Conservation (phyloP, 2,329 filamentous ascomycete genomes). For the Coccinonectria pachysandricola region DNA sequence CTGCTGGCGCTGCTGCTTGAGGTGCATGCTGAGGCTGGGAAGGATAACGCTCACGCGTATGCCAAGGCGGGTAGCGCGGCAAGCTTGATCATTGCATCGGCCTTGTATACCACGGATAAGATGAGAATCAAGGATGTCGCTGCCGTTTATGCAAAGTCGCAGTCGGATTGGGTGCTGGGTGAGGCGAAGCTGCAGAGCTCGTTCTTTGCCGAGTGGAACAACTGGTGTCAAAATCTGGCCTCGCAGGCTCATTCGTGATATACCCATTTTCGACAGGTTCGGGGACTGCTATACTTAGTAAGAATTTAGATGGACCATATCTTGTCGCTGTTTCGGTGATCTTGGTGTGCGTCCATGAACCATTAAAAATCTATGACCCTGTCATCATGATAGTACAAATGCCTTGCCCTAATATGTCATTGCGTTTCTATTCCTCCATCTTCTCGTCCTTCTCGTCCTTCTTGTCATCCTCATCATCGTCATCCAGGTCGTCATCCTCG, state of each 20-base stretch:
- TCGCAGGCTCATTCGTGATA: constrained; percentile 21
- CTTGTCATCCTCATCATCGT: constrained; percentile 58
- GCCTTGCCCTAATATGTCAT: constrained; percentile 9
- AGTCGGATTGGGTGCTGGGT: constrained; percentile 46
- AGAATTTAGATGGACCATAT: constrained; percentile 1
- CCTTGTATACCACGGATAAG: constrained; percentile 46
- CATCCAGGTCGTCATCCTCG: constrained; percentile 73
- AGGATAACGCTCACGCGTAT: constrained; percentile 59
- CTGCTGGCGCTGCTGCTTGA: constrained; percentile 49
- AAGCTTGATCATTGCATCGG: constrained; percentile 55
- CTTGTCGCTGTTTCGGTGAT: constrained; percentile 3
- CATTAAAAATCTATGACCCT: constrained; percentile 26
- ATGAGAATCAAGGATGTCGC: constrained; percentile 44
- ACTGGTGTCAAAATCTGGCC: constrained; percentile 53
- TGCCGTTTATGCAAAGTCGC: constrained; percentile 53
- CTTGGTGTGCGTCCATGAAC: constrained; percentile 16
- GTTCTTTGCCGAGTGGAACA: constrained; percentile 64
- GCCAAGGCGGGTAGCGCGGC: constrained; percentile 64
- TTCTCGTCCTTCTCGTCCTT: constrained; percentile 57
- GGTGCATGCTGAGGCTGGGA: constrained; percentile 58
- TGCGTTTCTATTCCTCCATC: constrained; percentile 69
- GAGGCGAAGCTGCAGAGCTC: constrained; percentile 50
- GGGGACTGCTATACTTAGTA: too few species aligned
- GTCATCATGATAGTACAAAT: constrained; percentile 28
- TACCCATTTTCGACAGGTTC: constrained; percentile 2